phyloP scores from a whole-genome alignment of 345 rosid genomes.

The Rubroshorea leprosula region DNA sequence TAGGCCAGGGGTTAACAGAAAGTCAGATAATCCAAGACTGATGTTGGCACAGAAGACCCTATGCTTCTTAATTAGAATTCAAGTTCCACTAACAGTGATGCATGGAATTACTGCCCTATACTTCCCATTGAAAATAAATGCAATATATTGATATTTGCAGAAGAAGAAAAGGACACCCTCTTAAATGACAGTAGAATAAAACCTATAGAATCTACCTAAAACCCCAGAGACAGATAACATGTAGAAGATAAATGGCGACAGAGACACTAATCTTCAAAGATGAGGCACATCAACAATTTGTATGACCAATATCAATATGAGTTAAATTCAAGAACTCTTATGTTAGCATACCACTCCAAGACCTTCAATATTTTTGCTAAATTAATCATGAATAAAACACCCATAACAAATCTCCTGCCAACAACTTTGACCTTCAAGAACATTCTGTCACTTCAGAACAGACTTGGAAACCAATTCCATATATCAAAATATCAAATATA shows the following conservation, averaged over 20 bases:
- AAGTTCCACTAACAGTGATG: not conserved
- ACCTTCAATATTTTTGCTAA: too few species aligned
- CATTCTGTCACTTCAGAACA: too few species aligned
- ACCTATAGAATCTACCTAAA: not conserved
- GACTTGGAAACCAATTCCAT: too few species aligned
- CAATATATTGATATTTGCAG: too few species aligned
- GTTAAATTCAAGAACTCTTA: too few species aligned
- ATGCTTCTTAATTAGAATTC: not conserved
- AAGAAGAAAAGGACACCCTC: not conserved
- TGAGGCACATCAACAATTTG: not conserved
- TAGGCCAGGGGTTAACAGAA: not conserved
- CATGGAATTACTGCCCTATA: not conserved
- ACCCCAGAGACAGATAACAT: not conserved
- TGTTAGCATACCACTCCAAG: too few species aligned
- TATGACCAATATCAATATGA: too few species aligned
- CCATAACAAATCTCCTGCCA: too few species aligned
- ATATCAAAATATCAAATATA: too few species aligned
- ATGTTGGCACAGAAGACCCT: not conserved
- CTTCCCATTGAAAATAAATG: not conserved
- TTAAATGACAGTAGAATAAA: not conserved
- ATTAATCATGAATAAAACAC: too few species aligned
- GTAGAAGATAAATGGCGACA: not conserved
- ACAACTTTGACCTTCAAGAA: too few species aligned
- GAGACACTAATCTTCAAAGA: not conserved
- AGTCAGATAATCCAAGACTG: slow-evolving; percentile 1